These are phyloP conservation scores for Candida silvicultrix DNA, from an alignment of 805 yeast species.

Conservation along the genomic window DNA sequence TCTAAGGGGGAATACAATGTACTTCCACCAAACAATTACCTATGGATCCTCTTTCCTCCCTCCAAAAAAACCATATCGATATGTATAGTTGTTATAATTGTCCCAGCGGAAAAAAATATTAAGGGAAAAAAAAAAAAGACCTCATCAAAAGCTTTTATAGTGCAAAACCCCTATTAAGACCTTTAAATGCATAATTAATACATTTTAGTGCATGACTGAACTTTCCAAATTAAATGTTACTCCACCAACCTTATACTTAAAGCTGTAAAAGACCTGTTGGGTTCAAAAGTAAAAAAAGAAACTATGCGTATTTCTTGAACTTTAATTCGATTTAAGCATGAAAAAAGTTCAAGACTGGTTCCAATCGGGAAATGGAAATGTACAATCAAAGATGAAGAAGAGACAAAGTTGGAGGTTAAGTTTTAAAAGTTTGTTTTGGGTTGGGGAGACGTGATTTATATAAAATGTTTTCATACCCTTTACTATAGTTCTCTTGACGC, in stretches of 20 bases:
- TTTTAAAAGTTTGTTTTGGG: background rate
- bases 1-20: too few species aligned
- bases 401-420: background rate
- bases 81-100: too few species aligned
- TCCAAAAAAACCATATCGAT: too few species aligned
- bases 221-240: background rate
- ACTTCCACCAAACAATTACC: too few species aligned
- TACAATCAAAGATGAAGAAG: background rate
- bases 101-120: too few species aligned
- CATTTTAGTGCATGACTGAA: too few species aligned
- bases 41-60: too few species aligned
- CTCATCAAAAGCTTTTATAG: too few species aligned
- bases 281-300: background rate
- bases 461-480: background rate
- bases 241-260: background rate
- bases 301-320: background rate
- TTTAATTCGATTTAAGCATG: background rate
- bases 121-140: too few species aligned
- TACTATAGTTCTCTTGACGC: too few species aligned
- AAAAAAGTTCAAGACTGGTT: background rate
- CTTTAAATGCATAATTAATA: too few species aligned
- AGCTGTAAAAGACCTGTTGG: background rate
- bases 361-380: background rate
- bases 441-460: background rate
- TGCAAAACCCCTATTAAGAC: too few species aligned